These are phyloP conservation scores for Capronia epimyces DNA, from an alignment of 2,329 filamentous ascomycete genomes.

Conservation along the genomic window DNA sequence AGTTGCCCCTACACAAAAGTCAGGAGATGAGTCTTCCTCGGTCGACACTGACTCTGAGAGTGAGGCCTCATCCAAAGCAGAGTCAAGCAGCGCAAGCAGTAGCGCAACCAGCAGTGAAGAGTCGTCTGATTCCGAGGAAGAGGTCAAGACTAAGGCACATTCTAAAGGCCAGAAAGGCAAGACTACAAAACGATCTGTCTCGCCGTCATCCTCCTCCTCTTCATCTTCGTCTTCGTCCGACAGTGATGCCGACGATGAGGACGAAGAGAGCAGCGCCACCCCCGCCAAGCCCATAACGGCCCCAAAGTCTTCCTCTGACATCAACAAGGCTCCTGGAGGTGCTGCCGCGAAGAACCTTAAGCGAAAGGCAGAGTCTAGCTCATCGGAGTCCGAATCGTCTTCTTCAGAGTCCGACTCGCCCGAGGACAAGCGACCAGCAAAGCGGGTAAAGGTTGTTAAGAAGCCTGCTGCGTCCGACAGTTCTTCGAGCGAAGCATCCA, in stretches of 20 bases:
- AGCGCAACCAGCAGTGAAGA: slow-evolving; percentile 33
- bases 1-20: slow-evolving; percentile 18
- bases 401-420: slow-evolving; percentile 38
- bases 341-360: slow-evolving; percentile 46
- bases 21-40: background rate
- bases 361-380: slow-evolving; percentile 52
- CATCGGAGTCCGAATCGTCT: slow-evolving; percentile 35
- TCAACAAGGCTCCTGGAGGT: slow-evolving; percentile 46
- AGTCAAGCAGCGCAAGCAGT: slow-evolving; percentile 24
- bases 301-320: slow-evolving; percentile 30
- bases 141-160: slow-evolving; percentile 37
- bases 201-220: slow-evolving; percentile 29
- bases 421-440: slow-evolving; percentile 24
- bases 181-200: slow-evolving; percentile 31
- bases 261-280: slow-evolving; percentile 31
- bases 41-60: slow-evolving; percentile 24
- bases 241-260: slow-evolving; percentile 49
- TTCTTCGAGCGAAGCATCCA: slow-evolving; percentile 33
- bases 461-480: slow-evolving; percentile 4
- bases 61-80: slow-evolving; percentile 10
- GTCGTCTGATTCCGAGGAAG: slow-evolving; percentile 40
- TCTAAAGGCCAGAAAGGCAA: slow-evolving; percentile 30
- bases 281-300: slow-evolving; percentile 27
- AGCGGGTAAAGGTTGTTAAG: slow-evolving; percentile 14
- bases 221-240: slow-evolving; percentile 40